Conservation (phyloP, 2,329 filamentous ascomycete genomes). For the Gnomoniopsis sp. region DNA sequence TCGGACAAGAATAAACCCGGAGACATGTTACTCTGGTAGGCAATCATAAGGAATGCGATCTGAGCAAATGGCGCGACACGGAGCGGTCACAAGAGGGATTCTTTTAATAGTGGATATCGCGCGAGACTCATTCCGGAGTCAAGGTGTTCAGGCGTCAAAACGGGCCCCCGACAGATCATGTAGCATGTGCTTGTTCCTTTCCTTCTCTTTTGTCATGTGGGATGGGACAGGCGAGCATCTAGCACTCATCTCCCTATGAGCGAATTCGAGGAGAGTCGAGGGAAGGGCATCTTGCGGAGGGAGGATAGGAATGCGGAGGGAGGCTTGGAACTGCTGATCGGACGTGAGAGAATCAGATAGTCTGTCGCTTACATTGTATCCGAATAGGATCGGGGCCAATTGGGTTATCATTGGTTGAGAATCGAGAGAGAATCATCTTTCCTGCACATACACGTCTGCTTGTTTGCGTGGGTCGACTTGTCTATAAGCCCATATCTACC, state of each 20-base stretch:
- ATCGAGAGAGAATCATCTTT: background rate
- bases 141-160: slow-evolving; percentile 17
- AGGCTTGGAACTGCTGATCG: no score
- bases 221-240: background rate
- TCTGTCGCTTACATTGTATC: slow-evolving; percentile 16
- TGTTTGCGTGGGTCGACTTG: background rate
- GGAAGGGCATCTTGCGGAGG: background rate
- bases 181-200: slow-evolving; percentile 9
- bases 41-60: background rate
- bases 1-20: slow-evolving; percentile 83
- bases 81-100: background rate
- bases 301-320: background rate
- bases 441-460: background rate
- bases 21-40: background rate
- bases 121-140: slow-evolving; percentile 1
- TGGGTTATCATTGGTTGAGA: background rate
- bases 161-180: background rate
- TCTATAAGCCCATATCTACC: background rate
- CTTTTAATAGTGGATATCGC: background rate
- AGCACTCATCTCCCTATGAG: background rate
- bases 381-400: background rate
- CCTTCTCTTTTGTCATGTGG: slow-evolving; percentile 3
- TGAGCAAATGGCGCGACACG: background rate
- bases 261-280: background rate
- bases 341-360: slow-evolving; percentile 4